phyloP scores from a whole-genome alignment of 345 rosid genomes.

The Draba incana region DNA sequence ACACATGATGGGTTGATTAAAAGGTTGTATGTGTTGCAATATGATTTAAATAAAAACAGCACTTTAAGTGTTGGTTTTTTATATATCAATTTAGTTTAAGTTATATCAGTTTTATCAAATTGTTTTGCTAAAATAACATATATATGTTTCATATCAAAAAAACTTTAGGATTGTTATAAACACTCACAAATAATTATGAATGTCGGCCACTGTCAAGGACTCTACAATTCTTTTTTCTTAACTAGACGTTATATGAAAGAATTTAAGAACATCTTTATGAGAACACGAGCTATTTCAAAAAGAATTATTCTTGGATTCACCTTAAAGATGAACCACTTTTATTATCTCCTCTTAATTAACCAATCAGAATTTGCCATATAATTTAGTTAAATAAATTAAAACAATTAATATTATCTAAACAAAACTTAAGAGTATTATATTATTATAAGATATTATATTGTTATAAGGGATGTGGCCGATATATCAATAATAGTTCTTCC shows the following conservation, averaged over 20 bases:
- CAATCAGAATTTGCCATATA: too few species aligned
- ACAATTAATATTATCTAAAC: too few species aligned
- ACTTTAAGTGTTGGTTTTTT: background rate
- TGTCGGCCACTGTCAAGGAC: background rate
- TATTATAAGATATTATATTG: too few species aligned
- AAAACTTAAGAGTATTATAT: too few species aligned
- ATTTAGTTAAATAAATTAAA: too few species aligned
- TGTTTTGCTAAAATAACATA: background rate
- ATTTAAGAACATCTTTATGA: too few species aligned
- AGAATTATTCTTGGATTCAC: too few species aligned
- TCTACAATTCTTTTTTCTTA: background rate
- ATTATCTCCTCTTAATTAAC: too few species aligned
- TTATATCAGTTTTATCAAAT: background rate
- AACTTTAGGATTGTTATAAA: too few species aligned
- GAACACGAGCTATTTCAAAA: background rate
- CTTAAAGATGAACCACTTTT: too few species aligned
- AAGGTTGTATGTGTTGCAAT: conserved; percentile 2
- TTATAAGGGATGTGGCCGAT: too few species aligned
- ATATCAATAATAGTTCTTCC: background rate
- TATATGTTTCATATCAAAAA: background rate
- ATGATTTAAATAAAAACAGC: conserved; percentile 1
- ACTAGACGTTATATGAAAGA: too few species aligned
- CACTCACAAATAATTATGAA: background rate
- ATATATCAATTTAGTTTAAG: background rate
- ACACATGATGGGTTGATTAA: conserved; percentile 47